These are phyloP conservation scores for Boeremia lycopersici DNA, from an alignment of 2,329 filamentous ascomycete species.

Conservation along the genomic window DNA sequence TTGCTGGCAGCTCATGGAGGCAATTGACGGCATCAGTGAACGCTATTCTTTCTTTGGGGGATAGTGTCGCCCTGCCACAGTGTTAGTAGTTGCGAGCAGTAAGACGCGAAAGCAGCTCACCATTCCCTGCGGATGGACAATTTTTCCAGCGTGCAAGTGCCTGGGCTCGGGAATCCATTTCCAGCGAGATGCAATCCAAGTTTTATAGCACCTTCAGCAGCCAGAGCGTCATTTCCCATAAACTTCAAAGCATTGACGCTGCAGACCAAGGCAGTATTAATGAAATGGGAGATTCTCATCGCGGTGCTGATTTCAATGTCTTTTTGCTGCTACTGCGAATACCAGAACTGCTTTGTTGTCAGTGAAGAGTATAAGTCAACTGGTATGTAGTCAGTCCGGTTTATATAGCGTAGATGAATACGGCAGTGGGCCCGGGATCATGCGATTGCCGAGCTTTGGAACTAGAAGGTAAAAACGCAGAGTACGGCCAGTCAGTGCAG, in stretches of 20 bases:
- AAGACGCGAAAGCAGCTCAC: not conserved
- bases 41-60: not conserved
- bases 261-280: not conserved
- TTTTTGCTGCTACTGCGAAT: not conserved
- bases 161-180: not conserved
- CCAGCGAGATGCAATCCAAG: not conserved
- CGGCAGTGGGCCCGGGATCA: not conserved
- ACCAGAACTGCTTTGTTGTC: not conserved
- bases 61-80: not conserved
- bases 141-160: not conserved
- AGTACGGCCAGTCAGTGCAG: not conserved
- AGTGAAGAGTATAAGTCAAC: not conserved
- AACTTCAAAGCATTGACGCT: not conserved
- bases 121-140: not conserved
- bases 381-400: not conserved
- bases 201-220: not conserved
- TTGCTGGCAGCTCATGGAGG: conserved; percentile 29
- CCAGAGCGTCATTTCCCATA: not conserved
- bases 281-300: not conserved
- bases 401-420: not conserved
- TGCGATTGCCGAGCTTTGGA: not conserved
- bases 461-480: not conserved
- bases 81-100: not conserved
- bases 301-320: not conserved
- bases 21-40: conserved; percentile 28